Evolutionary conservation across 768 basidiomycete species (phyloP), one percentile per base, ranked within the genome.

Genomic region (Termitomyces sp.): DNA sequence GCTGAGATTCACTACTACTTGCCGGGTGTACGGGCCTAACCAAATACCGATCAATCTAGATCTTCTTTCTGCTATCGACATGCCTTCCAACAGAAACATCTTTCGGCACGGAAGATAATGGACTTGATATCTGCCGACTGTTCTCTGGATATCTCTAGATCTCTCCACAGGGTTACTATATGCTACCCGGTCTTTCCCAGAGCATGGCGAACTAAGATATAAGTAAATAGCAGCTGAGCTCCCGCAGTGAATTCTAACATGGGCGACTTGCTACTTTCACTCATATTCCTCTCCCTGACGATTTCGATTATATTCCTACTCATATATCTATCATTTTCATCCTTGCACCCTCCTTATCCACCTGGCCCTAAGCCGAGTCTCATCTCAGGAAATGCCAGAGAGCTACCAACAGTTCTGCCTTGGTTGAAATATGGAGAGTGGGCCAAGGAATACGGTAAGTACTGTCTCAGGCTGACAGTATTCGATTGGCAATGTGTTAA

Each of bases 401-500:
- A 56, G 7, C 35, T 56, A 3, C 55, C 55, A 2, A 38, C 26
- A 4, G 26, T 5, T 18, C 26, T 49, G 49, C 47, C 55, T 28
- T 56, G 47, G 55, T 20, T 56, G 7, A 56, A 12, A n/a, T 49
- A 48, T 18, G 28, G 33, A 0, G 55, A 56, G 10, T 56, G 55
- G 55, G 55, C 55, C 6, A 56, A 56, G 14, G 33, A 56, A 38
- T 56, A 56, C 14, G 55, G 55, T 40, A 47, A 49, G 6, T 12
- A 30, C 12, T 14, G 3, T 23, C 35, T 26, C 4, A 23, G 18
- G 23, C 23, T 38, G 16, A 46, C 5, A 4, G 20, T 2, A n/a
- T n/a, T 9, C 41, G 13, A 16, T 14, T 14, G 36, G 20, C 9
- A 20, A 23, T 9, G 18, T 3, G 5, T 16, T 32, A 18, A 23